Evolutionary conservation across 2,329 filamentous ascomycete genomes (phyloP).

Genomic region (Cordyceps cateniannulata): DNA sequence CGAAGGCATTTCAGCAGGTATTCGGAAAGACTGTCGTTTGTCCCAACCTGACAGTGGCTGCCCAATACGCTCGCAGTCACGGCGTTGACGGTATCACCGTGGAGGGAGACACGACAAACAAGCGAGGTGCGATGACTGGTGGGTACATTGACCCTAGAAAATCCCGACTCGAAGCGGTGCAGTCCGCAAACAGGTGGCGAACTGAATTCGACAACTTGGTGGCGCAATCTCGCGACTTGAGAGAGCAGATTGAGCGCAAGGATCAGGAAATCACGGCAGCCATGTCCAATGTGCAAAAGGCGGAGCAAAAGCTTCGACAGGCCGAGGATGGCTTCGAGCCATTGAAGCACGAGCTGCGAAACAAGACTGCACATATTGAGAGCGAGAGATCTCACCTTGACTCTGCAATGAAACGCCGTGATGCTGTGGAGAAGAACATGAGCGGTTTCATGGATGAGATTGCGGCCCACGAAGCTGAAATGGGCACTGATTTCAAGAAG

Average conservation of each 20-base stretch:
- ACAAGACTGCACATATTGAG: constrained; percentile 68
- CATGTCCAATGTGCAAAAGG: constrained; percentile 76
- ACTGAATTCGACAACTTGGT: constrained; percentile 65
- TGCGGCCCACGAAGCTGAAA: constrained; percentile 69
- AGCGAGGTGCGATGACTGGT: constrained; percentile 90
- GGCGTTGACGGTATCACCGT: constrained; percentile 89
- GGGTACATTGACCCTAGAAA: constrained; percentile 83
- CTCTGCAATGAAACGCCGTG: constrained; percentile 54
- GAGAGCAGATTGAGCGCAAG: constrained; percentile 64
- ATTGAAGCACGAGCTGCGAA: constrained; percentile 67
- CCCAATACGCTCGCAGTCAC: constrained; percentile 87
- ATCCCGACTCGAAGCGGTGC: constrained; percentile 81
- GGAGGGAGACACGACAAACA: constrained; percentile 91
- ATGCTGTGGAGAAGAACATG: constrained; percentile 68
- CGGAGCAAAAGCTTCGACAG: constrained; percentile 70
- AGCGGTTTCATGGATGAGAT: constrained; percentile 71
- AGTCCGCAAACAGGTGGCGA: constrained; percentile 66
- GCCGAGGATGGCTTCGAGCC: constrained; percentile 79
- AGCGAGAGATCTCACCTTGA: constrained; percentile 69
- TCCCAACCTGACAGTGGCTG: constrained; percentile 78
- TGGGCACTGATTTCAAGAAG: constrained; percentile 87
- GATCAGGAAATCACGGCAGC: constrained; percentile 86
- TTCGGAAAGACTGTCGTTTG: constrained; percentile 96
- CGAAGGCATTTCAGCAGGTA: constrained; percentile 85
- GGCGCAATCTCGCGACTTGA: constrained; percentile 58